phyloP scores from a whole-genome alignment of 2,329 filamentous ascomycete species.

The Macrophomina phaseolina region DNA sequence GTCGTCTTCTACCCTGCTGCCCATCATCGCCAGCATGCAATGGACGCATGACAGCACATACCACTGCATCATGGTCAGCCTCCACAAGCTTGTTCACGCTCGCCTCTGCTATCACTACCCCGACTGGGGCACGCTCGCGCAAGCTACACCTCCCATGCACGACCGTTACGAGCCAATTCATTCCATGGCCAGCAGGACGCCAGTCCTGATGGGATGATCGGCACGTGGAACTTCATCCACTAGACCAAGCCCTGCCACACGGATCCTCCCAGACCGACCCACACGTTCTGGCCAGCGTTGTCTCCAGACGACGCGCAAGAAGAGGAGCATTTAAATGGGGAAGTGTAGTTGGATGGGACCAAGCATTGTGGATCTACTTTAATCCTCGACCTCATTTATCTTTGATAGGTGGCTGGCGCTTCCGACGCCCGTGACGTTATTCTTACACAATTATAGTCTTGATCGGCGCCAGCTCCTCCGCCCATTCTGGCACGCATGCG shows the following conservation, averaged over 20 bases:
- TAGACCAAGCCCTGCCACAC: background rate
- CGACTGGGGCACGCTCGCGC: background rate
- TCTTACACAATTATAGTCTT: background rate
- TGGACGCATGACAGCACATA: background rate
- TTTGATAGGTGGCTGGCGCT: background rate
- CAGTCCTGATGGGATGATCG: background rate
- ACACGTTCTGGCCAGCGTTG: background rate
- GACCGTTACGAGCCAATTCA: background rate
- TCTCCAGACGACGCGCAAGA: background rate
- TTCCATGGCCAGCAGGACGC: background rate
- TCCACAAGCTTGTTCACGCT: background rate
- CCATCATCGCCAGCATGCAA: background rate
- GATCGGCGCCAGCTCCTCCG: background rate
- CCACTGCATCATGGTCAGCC: background rate
- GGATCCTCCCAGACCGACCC: background rate
- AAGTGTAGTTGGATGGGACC: background rate
- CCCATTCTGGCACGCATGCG: background rate
- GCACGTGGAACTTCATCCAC: conserved; percentile 1
- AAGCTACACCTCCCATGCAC: background rate
- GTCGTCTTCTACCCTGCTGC: background rate
- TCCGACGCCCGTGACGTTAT: background rate
- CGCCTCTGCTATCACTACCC: background rate
- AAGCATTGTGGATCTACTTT: background rate
- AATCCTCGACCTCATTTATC: background rate
- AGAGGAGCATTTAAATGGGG: background rate